Evolutionary conservation across 192 early-diverging fungal species (phyloP).

Genomic region (Backusella sp.): DNA sequence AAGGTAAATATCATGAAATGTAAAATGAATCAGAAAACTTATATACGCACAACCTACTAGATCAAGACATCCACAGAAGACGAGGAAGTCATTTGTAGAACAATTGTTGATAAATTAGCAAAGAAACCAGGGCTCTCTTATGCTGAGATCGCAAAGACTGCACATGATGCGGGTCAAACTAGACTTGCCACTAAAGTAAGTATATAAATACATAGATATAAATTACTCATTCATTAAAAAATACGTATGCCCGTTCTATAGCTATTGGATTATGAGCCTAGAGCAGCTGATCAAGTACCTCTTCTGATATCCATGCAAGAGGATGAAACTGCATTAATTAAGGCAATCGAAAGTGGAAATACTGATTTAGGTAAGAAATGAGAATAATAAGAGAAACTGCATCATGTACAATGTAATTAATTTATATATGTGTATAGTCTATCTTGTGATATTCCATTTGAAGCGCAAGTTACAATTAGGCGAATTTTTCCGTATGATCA

Average conservation of each 20-base stretch:
- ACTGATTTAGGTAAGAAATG: conserved; percentile 75
- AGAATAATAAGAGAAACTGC: background rate
- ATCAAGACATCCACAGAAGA: conserved; percentile 82
- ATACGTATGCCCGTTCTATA: background rate
- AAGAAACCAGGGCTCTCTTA: conserved; percentile 77
- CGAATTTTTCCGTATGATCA: conserved; percentile 90
- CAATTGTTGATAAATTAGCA: conserved; percentile 78
- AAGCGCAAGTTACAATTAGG: conserved; percentile 78
- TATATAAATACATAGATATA: background rate
- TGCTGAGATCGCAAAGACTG: conserved; percentile 90
- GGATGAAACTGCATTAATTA: conserved; percentile 82
- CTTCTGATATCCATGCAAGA: conserved; percentile 91
- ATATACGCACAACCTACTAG: conserved; percentile 27
- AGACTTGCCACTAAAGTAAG: conserved; percentile 79
- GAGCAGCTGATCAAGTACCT: conserved; percentile 93
- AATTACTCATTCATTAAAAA: background rate
- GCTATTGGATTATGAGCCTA: conserved; percentile 92
- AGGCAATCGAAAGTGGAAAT: conserved; percentile 93
- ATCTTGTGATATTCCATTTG: conserved; percentile 88
- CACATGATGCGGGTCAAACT: conserved; percentile 79
- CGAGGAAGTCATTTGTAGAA: conserved; percentile 80
- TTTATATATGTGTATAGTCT: conserved; percentile 48
- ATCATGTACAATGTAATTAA: background rate
- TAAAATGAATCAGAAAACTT: background rate
- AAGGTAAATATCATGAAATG: conserved; percentile 54